Percentiles rank a stretch among this genome's conserved stretches.
Conservation (phyloP, 441 rosid species). For the Arabidopsis lyrata region DNA sequence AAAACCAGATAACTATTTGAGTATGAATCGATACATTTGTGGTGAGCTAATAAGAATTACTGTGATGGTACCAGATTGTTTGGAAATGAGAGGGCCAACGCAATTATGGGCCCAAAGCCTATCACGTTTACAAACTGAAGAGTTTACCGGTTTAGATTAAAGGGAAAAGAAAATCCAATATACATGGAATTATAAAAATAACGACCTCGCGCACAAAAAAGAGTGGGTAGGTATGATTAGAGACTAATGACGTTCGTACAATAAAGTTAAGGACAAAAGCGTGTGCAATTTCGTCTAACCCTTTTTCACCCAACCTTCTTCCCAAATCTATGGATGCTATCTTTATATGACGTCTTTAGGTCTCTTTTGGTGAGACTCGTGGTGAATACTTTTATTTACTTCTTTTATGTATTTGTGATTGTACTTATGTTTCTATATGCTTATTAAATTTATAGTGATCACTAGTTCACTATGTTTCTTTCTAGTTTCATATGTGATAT, state of each 20-base stretch:
- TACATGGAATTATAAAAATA: not conserved
- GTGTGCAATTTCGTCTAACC: conserved; percentile 5
- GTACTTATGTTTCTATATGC: not conserved
- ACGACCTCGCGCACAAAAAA: not conserved
- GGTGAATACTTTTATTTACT: not conserved
- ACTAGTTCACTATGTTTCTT: not conserved
- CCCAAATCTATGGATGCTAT: conserved; percentile 21
- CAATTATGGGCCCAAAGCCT: conserved; percentile 5
- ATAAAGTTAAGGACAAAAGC: not conserved
- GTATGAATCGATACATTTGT: too few species aligned
- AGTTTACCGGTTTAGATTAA: not conserved
- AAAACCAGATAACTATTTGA: too few species aligned
- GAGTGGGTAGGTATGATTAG: conserved; percentile 11
- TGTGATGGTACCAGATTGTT: not conserved
- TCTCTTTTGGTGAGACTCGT: not conserved
- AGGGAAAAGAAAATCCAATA: not conserved
- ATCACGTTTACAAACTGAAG: not conserved
- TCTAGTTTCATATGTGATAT: not conserved
- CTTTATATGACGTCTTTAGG: not conserved
- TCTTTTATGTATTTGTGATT: not conserved
- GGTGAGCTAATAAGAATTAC: too few species aligned
- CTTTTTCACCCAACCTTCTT: conserved; percentile 11
- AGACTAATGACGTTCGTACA: conserved; percentile 12
- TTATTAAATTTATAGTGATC: not conserved
- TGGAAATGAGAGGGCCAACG: not conserved